A percentile compares a stretch with the other conserved stretches of the same genome.
phyloP scores from a whole-genome alignment of 1,284 basidiomycete species.

The Boletellus sp. region DNA sequence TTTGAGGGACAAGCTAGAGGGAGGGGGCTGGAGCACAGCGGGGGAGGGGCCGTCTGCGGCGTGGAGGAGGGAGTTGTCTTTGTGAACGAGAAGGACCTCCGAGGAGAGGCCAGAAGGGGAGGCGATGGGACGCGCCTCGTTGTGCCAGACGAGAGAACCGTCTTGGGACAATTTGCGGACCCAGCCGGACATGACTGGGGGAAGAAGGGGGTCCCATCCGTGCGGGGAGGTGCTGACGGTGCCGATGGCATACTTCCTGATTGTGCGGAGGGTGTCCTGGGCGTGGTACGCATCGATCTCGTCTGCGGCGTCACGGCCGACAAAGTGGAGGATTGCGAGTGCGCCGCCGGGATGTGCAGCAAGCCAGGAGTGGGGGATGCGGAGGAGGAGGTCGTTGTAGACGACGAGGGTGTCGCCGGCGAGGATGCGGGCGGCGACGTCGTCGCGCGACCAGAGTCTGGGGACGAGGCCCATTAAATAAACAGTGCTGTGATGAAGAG shows the following conservation, averaged over 20 bases:
- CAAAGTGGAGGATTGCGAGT: slow-evolving; percentile 90
- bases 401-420: slow-evolving; percentile 80
- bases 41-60: slow-evolving; percentile 13
- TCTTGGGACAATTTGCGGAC: slow-evolving; percentile 45
- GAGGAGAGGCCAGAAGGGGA: slow-evolving; percentile 27
- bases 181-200: slow-evolving; percentile 88
- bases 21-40: slow-evolving; percentile 48
- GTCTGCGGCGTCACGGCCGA: slow-evolving; percentile 92
- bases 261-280: slow-evolving; percentile 58
- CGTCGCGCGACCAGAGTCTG: slow-evolving; percentile 48
- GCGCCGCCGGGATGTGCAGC: slow-evolving; percentile 85
- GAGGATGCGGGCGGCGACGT: slow-evolving; percentile 68
- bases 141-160: slow-evolving; percentile 54
- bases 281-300: slow-evolving; percentile 94
- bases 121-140: slow-evolving; percentile 52
- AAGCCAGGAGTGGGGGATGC: slow-evolving; percentile 83
- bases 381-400: slow-evolving; percentile 74
- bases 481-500: background rate
- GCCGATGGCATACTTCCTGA: slow-evolving; percentile 76
- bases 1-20: slow-evolving; percentile 53
- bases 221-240: slow-evolving; percentile 56
- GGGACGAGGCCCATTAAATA: slow-evolving; percentile 27
- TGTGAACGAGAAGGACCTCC: no score
- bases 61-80: no score
- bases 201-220: slow-evolving; percentile 81